Conservation (phyloP, 768 basidiomycete species). For the Suillus luteus region DNA sequence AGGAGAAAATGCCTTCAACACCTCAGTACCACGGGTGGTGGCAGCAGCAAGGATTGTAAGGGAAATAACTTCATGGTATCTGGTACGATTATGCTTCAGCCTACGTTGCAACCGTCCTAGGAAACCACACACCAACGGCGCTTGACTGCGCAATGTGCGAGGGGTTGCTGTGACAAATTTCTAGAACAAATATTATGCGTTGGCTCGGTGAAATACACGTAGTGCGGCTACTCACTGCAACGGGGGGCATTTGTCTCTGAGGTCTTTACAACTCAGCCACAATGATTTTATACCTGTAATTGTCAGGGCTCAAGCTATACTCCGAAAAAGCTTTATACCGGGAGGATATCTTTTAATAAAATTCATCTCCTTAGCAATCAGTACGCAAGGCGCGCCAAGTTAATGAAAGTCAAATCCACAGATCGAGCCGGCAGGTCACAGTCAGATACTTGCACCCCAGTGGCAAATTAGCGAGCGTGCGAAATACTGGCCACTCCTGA, state of each 20-base stretch:
- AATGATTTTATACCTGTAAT: background rate
- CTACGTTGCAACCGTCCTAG: background rate
- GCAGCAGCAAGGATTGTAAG: slow-evolving; percentile 35
- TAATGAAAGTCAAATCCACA: too few relatives aligned
- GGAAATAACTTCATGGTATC: background rate
- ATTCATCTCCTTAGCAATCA: background rate
- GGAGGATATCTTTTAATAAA: background rate
- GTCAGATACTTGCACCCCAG: too few relatives aligned
- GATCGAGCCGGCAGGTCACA: too few relatives aligned
- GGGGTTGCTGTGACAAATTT: background rate
- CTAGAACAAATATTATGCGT: background rate
- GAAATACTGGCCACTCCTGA: too few relatives aligned
- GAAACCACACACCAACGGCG: background rate
- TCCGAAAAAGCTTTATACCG: background rate
- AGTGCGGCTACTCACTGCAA: background rate
- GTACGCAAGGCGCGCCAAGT: background rate
- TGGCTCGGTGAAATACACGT: background rate
- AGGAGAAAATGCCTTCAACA: background rate
- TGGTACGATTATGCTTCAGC: background rate
- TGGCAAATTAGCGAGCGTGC: too few relatives aligned
- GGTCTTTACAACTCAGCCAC: background rate
- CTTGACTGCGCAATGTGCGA: background rate
- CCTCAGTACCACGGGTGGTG: too few relatives aligned
- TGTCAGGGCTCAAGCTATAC: background rate
- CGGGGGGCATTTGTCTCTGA: background rate